Percentiles rank a stretch among this genome's conserved stretches.
phyloP scores from a whole-genome alignment of 371 early-diverging fungal genomes.

The Mucor piriformis region DNA sequence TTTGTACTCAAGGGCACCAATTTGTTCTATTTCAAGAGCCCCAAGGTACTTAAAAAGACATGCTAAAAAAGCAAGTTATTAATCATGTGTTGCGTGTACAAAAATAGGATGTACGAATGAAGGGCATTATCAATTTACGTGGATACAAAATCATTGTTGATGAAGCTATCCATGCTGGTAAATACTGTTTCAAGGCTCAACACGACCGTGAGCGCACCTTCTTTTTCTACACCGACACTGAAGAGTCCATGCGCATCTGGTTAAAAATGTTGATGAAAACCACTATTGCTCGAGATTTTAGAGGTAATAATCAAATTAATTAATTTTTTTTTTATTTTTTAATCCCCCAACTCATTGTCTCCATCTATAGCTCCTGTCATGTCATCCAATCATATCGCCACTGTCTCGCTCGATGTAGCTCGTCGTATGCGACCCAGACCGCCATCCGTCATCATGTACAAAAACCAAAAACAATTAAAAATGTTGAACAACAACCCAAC shows the following conservation, averaged over 20 bases:
- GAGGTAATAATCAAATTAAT: too few species aligned
- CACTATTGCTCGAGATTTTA: constrained; percentile 66
- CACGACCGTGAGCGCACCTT: constrained; percentile 66
- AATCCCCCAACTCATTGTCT: too few species aligned
- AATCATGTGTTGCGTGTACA: background rate
- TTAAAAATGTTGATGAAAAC: constrained; percentile 72
- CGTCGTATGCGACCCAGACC: constrained; percentile 68
- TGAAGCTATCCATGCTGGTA: constrained; percentile 65
- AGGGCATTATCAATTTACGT: constrained; percentile 59
- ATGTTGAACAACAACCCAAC: constrained; percentile 16
- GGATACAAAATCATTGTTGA: constrained; percentile 64
- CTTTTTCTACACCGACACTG: constrained; percentile 67
- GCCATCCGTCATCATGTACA: constrained; percentile 60
- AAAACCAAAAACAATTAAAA: constrained; percentile 29
- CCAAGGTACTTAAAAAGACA: constrained; percentile 36
- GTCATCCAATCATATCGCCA: constrained; percentile 68
- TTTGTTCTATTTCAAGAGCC: constrained; percentile 66
- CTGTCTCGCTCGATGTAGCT: constrained; percentile 64
- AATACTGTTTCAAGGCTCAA: constrained; percentile 73
- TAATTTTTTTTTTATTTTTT: too few species aligned
- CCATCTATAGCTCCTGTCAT: constrained; percentile 62
- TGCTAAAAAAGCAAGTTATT: background rate
- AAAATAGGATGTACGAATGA: constrained; percentile 55
- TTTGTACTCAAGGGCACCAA: constrained; percentile 68
- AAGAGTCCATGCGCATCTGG: constrained; percentile 61